A percentile compares a stretch with the other conserved stretches of the same genome.
Evolutionary conservation across 106 monocot species (phyloP).

Genomic region (Dioscorea dumetorum): DNA sequence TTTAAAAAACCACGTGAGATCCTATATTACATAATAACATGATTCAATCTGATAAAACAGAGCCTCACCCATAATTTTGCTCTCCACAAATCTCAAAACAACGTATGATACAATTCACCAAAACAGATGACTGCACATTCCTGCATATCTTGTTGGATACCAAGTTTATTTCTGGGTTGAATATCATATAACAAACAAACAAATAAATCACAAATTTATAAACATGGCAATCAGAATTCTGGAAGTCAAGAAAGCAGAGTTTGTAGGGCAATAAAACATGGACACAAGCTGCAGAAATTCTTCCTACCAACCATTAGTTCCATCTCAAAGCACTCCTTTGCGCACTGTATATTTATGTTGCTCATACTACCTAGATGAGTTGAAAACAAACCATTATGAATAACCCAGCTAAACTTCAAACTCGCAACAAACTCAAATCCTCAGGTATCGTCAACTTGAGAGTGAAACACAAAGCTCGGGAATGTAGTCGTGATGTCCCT

Average conservation of each 20-base stretch:
- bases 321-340: constrained; percentile 1
- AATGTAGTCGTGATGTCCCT: constrained; percentile 75
- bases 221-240: background rate
- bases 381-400: background rate
- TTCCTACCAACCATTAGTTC: background rate
- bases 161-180: too few relatives aligned
- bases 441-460: constrained; percentile 61
- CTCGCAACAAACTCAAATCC: background rate
- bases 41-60: too few relatives aligned
- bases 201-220: too few relatives aligned
- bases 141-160: too few relatives aligned
- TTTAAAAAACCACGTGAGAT: too few relatives aligned
- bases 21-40: too few relatives aligned
- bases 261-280: background rate
- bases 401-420: background rate
- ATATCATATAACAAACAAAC: too few relatives aligned
- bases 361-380: background rate
- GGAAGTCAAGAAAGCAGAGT: background rate
- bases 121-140: too few relatives aligned
- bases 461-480: constrained; percentile 70
- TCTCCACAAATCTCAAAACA: too few relatives aligned
- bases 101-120: too few relatives aligned
- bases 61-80: too few relatives aligned
- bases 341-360: background rate
- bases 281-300: background rate